A percentile compares a stretch with the other conserved stretches of the same genome.
Conservation (phyloP, 2,329 filamentous ascomycete genomes). For the Trichoderma koningii region DNA sequence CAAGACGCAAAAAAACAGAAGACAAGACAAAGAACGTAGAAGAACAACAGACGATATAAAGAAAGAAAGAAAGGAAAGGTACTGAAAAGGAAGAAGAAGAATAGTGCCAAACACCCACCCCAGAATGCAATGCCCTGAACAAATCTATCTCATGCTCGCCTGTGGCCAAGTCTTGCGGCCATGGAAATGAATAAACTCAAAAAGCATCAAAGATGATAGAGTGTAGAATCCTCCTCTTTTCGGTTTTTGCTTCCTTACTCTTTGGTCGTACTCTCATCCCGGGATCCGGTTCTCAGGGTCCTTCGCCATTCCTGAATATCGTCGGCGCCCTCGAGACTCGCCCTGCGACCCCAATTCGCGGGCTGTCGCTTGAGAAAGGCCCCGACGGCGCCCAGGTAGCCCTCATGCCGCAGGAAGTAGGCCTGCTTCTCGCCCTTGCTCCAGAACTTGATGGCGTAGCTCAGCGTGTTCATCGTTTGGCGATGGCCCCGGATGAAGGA, state of each 20-base stretch:
- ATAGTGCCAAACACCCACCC: neutral
- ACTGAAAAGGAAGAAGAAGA: too few relatives aligned
- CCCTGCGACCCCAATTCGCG: slow-evolving; percentile 83
- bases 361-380: slow-evolving; percentile 93
- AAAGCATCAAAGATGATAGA: neutral
- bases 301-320: slow-evolving; percentile 39
- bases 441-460: slow-evolving; percentile 98
- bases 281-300: slow-evolving; percentile 27
- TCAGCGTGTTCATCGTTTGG: slow-evolving; percentile 96
- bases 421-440: slow-evolving; percentile 90
- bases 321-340: slow-evolving; percentile 65
- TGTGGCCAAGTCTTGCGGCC: neutral
- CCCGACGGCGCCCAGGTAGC: slow-evolving; percentile 90
- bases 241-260: neutral
- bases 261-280: neutral
- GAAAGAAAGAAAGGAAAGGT: neutral
- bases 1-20: neutral
- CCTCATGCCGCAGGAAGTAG: slow-evolving; percentile 93
- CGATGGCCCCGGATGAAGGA: slow-evolving; percentile 95
- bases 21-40: neutral
- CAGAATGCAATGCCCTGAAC: slow-evolving; percentile 4
- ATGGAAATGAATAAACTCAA: neutral
- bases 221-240: neutral
- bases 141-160: slow-evolving; percentile 13
- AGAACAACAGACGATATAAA: neutral